Percentiles rank a stretch among this genome's conserved stretches.
Evolutionary conservation across 805 yeast genomes (phyloP).

Genomic region (Pichia exigua): DNA sequence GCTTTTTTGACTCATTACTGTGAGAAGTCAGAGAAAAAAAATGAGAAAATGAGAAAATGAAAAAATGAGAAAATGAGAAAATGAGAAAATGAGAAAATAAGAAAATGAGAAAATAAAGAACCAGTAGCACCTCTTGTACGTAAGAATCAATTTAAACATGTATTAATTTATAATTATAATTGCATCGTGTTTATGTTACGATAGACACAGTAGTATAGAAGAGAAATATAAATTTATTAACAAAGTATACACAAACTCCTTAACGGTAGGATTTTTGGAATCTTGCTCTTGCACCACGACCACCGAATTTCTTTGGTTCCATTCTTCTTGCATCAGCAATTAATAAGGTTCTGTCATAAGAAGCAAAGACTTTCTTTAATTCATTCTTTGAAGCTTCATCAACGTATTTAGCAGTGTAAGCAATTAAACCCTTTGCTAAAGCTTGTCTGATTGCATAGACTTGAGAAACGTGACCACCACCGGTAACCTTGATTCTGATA

Average conservation of each 20-base stretch:
- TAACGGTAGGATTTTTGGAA: constrained; percentile 99
- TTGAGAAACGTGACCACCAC: constrained; percentile 99
- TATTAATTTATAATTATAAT: not conserved
- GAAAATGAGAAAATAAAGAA: too few relatives aligned
- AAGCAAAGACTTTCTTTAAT: constrained; percentile 93
- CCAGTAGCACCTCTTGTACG: too few relatives aligned
- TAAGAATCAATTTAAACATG: too few relatives aligned
- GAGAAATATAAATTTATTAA: not conserved
- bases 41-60: too few relatives aligned
- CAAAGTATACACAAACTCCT: constrained; percentile 14
- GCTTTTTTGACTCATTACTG: not conserved
- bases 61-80: too few relatives aligned
- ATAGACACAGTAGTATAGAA: not conserved
- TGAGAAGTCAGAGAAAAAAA: not conserved
- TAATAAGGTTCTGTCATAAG: constrained; percentile 99
- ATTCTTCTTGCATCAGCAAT: constrained; percentile 99
- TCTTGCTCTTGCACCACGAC: constrained; percentile 99
- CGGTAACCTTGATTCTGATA: constrained; percentile 98
- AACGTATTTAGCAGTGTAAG: constrained; percentile 98
- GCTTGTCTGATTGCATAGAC: constrained; percentile 99
- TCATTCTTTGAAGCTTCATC: constrained; percentile 99
- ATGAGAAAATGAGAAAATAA: too few relatives aligned
- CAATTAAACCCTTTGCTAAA: constrained; percentile 98
- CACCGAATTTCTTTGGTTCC: constrained; percentile 99
- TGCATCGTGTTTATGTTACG: not conserved